phyloP scores from a whole-genome alignment of 208 protist species.

The Acanthamoeba rhysodes region DNA sequence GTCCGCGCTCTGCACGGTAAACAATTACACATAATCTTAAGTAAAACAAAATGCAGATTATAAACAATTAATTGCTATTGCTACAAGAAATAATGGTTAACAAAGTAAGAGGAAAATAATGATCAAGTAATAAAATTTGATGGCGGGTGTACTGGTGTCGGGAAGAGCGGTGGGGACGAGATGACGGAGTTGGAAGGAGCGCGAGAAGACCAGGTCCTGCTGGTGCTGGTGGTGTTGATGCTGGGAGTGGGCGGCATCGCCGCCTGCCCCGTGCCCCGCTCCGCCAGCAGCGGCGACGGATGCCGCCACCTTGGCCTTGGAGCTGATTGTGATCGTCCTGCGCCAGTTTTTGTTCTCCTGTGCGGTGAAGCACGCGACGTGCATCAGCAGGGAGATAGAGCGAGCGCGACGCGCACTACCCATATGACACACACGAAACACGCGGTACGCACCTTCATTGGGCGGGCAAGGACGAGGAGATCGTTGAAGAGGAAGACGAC shows the following conservation, averaged over 20 bases:
- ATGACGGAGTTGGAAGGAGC: slow-evolving; percentile 33
- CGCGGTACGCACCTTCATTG: background rate
- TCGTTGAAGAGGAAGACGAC: background rate
- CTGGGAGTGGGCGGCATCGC: slow-evolving; percentile 5
- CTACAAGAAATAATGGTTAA: background rate
- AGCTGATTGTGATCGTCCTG: slow-evolving; percentile 5
- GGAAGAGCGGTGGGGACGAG: background rate
- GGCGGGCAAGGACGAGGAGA: slow-evolving; percentile 3
- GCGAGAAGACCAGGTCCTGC: background rate
- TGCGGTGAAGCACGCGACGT: too few relatives aligned
- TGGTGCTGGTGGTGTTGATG: background rate
- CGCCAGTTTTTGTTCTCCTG: slow-evolving; percentile 48
- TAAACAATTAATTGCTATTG: background rate
- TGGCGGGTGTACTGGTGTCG: background rate
- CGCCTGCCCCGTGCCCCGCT: background rate
- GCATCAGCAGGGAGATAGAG: background rate
- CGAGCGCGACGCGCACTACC: background rate
- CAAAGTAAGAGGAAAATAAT: background rate
- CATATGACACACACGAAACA: background rate
- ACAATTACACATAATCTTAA: background rate
- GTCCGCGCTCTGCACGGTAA: background rate
- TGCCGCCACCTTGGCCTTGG: background rate
- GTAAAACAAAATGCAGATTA: background rate
- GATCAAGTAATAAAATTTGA: background rate
- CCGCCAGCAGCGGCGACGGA: background rate